phyloP scores from a whole-genome alignment of 164 flowering plant species.

The Amborella trichopoda region DNA sequence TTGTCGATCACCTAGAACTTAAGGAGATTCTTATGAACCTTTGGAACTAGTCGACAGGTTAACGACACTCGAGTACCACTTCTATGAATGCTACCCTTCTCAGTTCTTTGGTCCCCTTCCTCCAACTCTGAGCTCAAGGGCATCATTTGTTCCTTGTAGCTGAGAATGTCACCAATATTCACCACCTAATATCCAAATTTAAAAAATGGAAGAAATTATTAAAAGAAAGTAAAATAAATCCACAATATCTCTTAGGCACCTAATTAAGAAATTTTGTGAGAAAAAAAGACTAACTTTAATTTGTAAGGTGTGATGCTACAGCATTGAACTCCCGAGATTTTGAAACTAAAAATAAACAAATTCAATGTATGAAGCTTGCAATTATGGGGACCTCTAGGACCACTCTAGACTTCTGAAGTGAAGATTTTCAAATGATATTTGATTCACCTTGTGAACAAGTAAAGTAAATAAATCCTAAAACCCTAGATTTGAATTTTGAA shows the following conservation, averaged over 20 bases:
- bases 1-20: constrained; percentile 36
- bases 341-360: neutral
- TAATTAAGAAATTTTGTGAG: neutral
- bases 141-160: constrained; percentile 6
- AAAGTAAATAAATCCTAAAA: too few relatives aligned
- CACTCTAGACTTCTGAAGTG: neutral
- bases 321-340: neutral
- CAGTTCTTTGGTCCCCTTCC: constrained; percentile 5
- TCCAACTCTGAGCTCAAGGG: constrained; percentile 6
- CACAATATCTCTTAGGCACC: neutral
- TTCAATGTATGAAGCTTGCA: neutral
- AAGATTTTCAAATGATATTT: neutral
- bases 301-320: neutral
- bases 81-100: constrained; percentile 26
- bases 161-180: neutral
- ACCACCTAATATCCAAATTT: neutral
- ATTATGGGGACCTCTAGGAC: neutral
- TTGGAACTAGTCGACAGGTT: constrained; percentile 64
- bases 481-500: too few relatives aligned
- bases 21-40: constrained; percentile 65
- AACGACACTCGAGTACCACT: constrained; percentile 51
- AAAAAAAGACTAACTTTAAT: neutral
- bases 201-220: neutral
- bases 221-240: neutral
- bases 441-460: neutral